These are phyloP conservation scores for Halenospora varia DNA, from an alignment of 495 filamentous ascomycete species.

Conservation along the genomic window DNA sequence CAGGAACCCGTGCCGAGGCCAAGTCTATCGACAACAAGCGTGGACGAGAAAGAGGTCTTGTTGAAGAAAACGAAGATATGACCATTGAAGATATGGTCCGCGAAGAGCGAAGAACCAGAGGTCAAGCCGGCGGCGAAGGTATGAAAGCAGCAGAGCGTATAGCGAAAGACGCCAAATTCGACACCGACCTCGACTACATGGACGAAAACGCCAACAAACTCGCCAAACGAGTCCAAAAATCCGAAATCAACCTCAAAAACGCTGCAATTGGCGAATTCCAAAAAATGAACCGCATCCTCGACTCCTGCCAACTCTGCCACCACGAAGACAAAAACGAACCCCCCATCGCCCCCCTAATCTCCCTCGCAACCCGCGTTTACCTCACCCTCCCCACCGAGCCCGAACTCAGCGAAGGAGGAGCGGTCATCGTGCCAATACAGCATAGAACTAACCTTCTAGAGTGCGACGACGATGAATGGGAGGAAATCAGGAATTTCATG, in stretches of 20 bases:
- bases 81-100: slow-evolving; percentile 91
- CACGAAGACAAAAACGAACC: slow-evolving; percentile 83
- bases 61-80: slow-evolving; percentile 95
- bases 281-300: slow-evolving; percentile 82
- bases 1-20: slow-evolving; percentile 71
- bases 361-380: slow-evolving; percentile 81
- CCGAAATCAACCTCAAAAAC: slow-evolving; percentile 84
- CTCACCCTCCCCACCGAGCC: slow-evolving; percentile 88
- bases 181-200: slow-evolving; percentile 93
- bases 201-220: slow-evolving; percentile 94
- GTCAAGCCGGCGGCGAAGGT: slow-evolving; percentile 77
- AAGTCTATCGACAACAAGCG: slow-evolving; percentile 70
- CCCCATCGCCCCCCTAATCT: slow-evolving; percentile 86
- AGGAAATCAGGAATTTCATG: slow-evolving; percentile 99
- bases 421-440: slow-evolving; percentile 83
- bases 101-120: slow-evolving; percentile 80
- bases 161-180: slow-evolving; percentile 86
- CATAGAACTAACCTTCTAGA: slow-evolving; percentile 89
- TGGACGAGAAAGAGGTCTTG: slow-evolving; percentile 71
- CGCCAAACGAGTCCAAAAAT: slow-evolving; percentile 83
- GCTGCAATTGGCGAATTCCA: slow-evolving; percentile 84
- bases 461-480: slow-evolving; percentile 99
- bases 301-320: slow-evolving; percentile 86
- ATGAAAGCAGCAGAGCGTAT: slow-evolving; percentile 83
- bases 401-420: slow-evolving; percentile 77